Conservation (phyloP, 1,284 basidiomycete genomes). For the Rhodotorula mucilaginosa region DNA sequence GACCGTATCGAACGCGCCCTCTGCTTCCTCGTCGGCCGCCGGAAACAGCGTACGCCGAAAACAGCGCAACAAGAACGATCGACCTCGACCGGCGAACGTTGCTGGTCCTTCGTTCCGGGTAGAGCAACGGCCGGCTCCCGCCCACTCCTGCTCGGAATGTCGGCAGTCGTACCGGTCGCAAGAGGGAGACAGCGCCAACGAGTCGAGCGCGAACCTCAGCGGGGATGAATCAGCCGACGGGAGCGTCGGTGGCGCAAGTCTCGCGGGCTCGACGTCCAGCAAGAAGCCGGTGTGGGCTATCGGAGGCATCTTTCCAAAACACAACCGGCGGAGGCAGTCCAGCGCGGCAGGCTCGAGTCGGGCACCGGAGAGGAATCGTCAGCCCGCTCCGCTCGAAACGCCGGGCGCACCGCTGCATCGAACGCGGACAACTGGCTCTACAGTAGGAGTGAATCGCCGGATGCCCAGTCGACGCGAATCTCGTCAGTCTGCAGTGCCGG, state of each 20-base stretch:
- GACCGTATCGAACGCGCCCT: neutral
- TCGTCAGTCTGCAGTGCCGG: neutral
- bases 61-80: neutral
- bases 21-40: neutral
- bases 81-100: slow-evolving; percentile 9
- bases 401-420: no score
- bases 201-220: neutral
- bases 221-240: slow-evolving; percentile 6
- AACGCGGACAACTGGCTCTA: neutral
- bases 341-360: neutral
- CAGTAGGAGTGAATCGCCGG: neutral
- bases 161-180: neutral
- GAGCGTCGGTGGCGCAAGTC: neutral
- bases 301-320: slow-evolving; percentile 29
- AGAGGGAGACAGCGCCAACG: neutral
- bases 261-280: neutral
- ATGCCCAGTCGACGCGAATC: neutral
- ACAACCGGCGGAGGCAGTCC: neutral
- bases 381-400: no score
- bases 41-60: neutral
- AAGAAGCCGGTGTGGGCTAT: slow-evolving; percentile 19
- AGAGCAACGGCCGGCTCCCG: neutral
- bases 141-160: neutral
- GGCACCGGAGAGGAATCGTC: no score
- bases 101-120: slow-evolving; percentile 3